phyloP scores from a whole-genome alignment of 352 stramenopile species.

The Phytophthora agathidicida region DNA sequence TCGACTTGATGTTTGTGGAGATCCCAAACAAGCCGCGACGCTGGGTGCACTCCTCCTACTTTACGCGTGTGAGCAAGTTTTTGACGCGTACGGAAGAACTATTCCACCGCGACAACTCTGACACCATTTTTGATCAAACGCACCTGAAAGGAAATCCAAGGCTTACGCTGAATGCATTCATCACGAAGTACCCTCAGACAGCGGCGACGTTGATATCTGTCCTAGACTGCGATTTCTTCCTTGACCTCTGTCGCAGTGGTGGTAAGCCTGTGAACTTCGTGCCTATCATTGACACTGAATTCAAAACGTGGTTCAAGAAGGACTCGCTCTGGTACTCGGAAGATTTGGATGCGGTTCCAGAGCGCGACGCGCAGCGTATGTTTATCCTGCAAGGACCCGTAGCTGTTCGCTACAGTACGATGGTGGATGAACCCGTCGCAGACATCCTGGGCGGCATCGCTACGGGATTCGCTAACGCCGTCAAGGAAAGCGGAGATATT shows the following conservation, averaged over 20 bases:
- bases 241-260: slow-evolving; percentile 78
- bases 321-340: slow-evolving; percentile 92
- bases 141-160: slow-evolving; percentile 50
- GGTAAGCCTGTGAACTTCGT: slow-evolving; percentile 91
- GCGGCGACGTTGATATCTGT: slow-evolving; percentile 69
- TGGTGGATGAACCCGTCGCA: slow-evolving; percentile 75
- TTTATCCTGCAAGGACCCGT: slow-evolving; percentile 87
- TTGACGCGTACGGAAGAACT: slow-evolving; percentile 70
- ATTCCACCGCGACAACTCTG: slow-evolving; percentile 49
- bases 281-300: slow-evolving; percentile 79
- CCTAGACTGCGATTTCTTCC: slow-evolving; percentile 82
- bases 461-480: slow-evolving; percentile 58
- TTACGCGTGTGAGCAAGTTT: slow-evolving; percentile 73
- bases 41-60: slow-evolving; percentile 80
- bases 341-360: slow-evolving; percentile 81
- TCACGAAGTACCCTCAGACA: slow-evolving; percentile 55
- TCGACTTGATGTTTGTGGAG: slow-evolving; percentile 83
- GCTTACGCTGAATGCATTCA: slow-evolving; percentile 48
- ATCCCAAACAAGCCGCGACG: slow-evolving; percentile 52
- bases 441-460: slow-evolving; percentile 78
- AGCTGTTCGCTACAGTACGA: slow-evolving; percentile 80
- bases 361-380: slow-evolving; percentile 78
- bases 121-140: slow-evolving; percentile 49
- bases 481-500: slow-evolving; percentile 31
- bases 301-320: slow-evolving; percentile 91